These are phyloP conservation scores for Rostrohypoxylon terebratum DNA, from an alignment of 495 filamentous ascomycete genomes.

Conservation along the genomic window DNA sequence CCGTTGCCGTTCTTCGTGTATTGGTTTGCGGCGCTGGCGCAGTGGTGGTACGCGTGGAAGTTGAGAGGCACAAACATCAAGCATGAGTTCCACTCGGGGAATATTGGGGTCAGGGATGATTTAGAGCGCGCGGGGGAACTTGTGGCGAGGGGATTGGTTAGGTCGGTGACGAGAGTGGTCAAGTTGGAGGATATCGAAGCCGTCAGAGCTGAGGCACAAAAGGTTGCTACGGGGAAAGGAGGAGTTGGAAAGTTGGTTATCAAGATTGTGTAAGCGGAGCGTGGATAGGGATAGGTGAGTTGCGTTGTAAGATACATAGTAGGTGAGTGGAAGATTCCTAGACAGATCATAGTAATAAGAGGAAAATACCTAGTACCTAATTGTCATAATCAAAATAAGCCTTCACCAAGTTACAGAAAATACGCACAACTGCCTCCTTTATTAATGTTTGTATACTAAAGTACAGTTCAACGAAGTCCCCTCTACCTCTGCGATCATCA, in stretches of 20 bases:
- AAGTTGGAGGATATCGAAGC: slow-evolving; percentile 60
- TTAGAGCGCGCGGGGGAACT: slow-evolving; percentile 57
- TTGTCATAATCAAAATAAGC: background rate
- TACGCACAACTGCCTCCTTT: background rate
- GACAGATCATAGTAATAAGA: background rate
- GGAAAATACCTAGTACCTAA: background rate
- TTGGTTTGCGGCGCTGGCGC: slow-evolving; percentile 50
- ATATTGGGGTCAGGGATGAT: slow-evolving; percentile 50
- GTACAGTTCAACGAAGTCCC: background rate
- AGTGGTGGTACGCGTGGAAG: slow-evolving; percentile 53
- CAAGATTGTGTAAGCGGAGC: slow-evolving; percentile 47
- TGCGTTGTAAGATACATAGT: background rate
- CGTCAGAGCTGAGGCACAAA: slow-evolving; percentile 58
- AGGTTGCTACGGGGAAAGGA: slow-evolving; percentile 63
- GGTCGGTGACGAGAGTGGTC: slow-evolving; percentile 56
- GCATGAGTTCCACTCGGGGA: slow-evolving; percentile 55
- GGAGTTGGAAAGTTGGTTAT: slow-evolving; percentile 69
- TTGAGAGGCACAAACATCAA: slow-evolving; percentile 55
- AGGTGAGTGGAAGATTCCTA: background rate
- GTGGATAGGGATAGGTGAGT: background rate
- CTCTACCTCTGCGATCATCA: background rate
- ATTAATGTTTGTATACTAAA: slow-evolving; percentile 29
- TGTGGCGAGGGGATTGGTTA: slow-evolving; percentile 61
- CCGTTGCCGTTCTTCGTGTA: slow-evolving; percentile 51
- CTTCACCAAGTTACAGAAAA: background rate